phyloP scores from a whole-genome alignment of 1,284 basidiomycete species.

The Apiotrichum montevideense region DNA sequence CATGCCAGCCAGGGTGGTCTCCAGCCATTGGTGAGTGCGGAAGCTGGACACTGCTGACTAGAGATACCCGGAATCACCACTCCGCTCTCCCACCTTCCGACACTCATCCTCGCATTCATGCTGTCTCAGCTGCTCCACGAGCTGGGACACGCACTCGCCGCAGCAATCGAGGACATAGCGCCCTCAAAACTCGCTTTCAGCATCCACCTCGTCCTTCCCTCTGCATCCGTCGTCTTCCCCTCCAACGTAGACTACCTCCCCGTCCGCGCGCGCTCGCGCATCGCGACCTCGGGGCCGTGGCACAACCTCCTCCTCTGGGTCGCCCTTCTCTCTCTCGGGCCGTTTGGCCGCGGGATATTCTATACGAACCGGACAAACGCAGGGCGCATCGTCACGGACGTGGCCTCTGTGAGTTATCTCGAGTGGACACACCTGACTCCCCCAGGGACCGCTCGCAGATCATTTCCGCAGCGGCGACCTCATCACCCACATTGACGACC shows the following conservation, averaged over 20 bases:
- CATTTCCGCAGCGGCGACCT: conserved; percentile 29
- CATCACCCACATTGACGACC: conserved; percentile 38
- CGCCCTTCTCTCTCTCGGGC: conserved; percentile 3
- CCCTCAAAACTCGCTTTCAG: conserved; percentile 29
- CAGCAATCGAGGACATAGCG: conserved; percentile 35
- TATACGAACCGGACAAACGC: conserved; percentile 24
- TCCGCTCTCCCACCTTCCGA: conserved; percentile 38
- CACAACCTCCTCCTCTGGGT: conserved; percentile 39
- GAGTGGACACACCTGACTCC: too few species aligned
- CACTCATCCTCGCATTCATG: conserved; percentile 35
- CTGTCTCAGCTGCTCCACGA: conserved; percentile 43
- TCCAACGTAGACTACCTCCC: conserved; percentile 27
- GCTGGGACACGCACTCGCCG: conserved; percentile 39
- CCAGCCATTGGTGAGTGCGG: conserved; percentile 28
- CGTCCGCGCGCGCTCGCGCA: conserved; percentile 30
- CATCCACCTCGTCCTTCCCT: conserved; percentile 32
- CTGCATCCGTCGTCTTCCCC: conserved; percentile 37
- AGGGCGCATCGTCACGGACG: conserved; percentile 28
- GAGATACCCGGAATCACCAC: conserved; percentile 45
- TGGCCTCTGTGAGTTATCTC: conserved; percentile 22
- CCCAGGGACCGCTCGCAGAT: not conserved
- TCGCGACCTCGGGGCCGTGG: conserved; percentile 40
- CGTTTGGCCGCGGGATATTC: conserved; percentile 15
- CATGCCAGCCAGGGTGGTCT: conserved; percentile 19
- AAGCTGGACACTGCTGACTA: too few species aligned